These are phyloP conservation scores for Camellia oleifera DNA, from an alignment of 179 eudicot genomes.

Conservation along the genomic window DNA sequence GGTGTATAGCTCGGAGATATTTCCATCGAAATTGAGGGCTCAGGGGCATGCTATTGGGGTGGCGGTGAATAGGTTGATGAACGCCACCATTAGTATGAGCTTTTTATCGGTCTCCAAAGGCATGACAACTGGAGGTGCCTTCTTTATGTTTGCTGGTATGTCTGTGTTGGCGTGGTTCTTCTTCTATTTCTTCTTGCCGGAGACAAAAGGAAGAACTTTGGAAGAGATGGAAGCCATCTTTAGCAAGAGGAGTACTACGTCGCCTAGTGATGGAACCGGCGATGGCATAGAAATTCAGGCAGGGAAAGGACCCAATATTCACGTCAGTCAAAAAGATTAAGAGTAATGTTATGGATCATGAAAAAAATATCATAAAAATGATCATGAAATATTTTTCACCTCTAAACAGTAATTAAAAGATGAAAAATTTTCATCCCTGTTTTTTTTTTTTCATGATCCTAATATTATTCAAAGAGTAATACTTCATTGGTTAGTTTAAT, in stretches of 20 bases:
- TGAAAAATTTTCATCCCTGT: too few relatives aligned
- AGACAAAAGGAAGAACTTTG: conserved; percentile 58
- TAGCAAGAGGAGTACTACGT: conserved; percentile 7
- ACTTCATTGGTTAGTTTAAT: too few relatives aligned
- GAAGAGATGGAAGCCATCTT: conserved; percentile 72
- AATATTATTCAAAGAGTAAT: too few relatives aligned
- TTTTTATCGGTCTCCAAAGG: conserved; percentile 54
- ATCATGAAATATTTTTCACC: too few relatives aligned
- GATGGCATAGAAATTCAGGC: neutral
- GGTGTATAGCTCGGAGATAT: conserved; percentile 74
- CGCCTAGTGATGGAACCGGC: neutral
- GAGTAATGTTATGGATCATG: too few relatives aligned
- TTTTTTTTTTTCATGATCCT: too few relatives aligned
- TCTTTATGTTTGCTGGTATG: conserved; percentile 55
- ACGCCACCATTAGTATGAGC: conserved; percentile 58
- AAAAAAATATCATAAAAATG: too few relatives aligned
- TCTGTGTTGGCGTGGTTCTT: conserved; percentile 50
- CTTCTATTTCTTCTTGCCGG: conserved; percentile 63
- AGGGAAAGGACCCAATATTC: neutral
- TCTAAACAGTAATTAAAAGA: too few relatives aligned
- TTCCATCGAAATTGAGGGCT: conserved; percentile 53
- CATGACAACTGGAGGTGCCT: conserved; percentile 69
- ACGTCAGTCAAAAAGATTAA: too few relatives aligned
- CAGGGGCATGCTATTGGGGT: conserved; percentile 57
- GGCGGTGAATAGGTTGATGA: conserved; percentile 63